Evolutionary conservation across 2,329 filamentous ascomycete species (phyloP).

Genomic region (Corynespora cassiicola): DNA sequence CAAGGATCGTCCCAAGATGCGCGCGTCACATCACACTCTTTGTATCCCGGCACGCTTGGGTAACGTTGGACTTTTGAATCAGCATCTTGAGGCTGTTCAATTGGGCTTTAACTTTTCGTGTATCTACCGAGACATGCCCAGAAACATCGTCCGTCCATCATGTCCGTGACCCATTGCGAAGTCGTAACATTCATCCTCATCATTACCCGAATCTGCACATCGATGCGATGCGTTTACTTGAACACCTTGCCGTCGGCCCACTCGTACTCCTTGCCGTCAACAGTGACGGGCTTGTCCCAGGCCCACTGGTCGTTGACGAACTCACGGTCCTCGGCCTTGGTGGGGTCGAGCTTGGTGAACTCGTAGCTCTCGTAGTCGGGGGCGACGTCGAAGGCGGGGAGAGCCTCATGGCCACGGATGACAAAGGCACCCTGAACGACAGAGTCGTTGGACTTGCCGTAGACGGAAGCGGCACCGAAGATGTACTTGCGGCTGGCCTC

Average conservation of each 20-base stretch:
- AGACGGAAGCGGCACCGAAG: conserved; percentile 90
- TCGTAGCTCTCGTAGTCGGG: conserved; percentile 96
- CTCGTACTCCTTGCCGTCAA: conserved; percentile 86
- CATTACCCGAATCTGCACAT: conserved; percentile 30
- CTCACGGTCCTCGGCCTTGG: conserved; percentile 81
- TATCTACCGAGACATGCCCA: too few relatives aligned
- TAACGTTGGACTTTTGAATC: too few relatives aligned
- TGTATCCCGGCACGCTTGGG: too few relatives aligned
- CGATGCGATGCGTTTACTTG: conserved; percentile 72
- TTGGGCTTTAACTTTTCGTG: too few relatives aligned
- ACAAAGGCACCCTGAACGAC: conserved; percentile 93
- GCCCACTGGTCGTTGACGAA: conserved; percentile 88
- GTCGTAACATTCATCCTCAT: conserved; percentile 42
- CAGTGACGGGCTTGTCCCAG: conserved; percentile 84
- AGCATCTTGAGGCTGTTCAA: too few relatives aligned
- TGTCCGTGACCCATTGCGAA: conserved; percentile 35
- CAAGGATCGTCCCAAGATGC: too few relatives aligned
- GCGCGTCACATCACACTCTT: too few relatives aligned
- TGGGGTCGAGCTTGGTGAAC: conserved; percentile 95
- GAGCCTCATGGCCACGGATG: conserved; percentile 86
- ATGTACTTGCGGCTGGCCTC: conserved; percentile 98
- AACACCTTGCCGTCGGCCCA: conserved; percentile 97
- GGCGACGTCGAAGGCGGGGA: conserved; percentile 92
- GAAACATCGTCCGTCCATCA: conserved; percentile 33
- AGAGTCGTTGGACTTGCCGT: conserved; percentile 85